Evolutionary conservation across 305 asterid genomes (phyloP), one percentile per base, ranked within the genome.

Genomic region (Stenogyne calaminthoides): DNA sequence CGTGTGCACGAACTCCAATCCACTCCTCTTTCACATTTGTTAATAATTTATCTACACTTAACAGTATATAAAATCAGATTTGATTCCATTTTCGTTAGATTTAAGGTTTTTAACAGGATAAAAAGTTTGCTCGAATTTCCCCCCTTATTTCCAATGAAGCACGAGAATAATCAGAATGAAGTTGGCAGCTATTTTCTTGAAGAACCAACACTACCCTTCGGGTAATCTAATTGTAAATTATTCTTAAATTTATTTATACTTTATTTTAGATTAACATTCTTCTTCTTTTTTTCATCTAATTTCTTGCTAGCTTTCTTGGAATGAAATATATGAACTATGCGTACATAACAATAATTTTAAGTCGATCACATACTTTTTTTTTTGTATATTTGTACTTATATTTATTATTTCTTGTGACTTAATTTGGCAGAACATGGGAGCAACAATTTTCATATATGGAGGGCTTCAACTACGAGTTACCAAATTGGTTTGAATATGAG

Each of bases 1-100:
- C 88, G 78, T 85, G 80, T 81, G 78, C 93, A 86, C 90, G 71
- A 80, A 84, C 88, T 84, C 72, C 79, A 58, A 72, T 80, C 71
- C 83, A 76, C 63, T 72, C 66, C 64, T 36, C 32, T 60, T 18
- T 75, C 8, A 27, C 70, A 78, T 78, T 80, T 69, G 75, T 75
- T 80, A 64, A 29, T 42, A 42, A 14, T 70, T 54, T 54, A 3
- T 5, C 25, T 20, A 49, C 56, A 49, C 37, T 70, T 79, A 18
- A 42, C 32, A 37, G 74, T 19, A 69, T 76, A 60, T 77, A 76
- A 68, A 72, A 52, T 10, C 77, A 58, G 7, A 72, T 64, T 57
- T 77, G 29, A 22, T 69, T 46, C 66, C 47, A 32, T 10, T 42
- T 40, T 42, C 58, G 46, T 25, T 66, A 19, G 57, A 56, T 34